Evolutionary conservation across 768 basidiomycete genomes (phyloP), one percentile per base, ranked within the genome.

Genomic region (Tricholoma sp.): DNA sequence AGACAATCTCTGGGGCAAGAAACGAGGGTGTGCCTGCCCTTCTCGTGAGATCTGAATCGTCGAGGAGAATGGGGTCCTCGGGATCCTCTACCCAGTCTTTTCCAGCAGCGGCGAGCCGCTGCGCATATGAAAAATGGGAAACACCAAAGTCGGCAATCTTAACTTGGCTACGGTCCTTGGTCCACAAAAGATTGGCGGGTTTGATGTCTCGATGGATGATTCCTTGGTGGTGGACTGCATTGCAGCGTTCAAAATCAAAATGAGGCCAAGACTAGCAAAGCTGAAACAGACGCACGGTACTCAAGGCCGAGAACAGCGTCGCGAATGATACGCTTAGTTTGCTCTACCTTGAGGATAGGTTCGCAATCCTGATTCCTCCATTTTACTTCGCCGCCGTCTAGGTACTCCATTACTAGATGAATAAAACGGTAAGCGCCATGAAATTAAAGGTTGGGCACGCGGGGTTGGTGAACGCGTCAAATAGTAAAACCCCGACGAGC

Each of bases 161-260:
- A 73, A 98, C 95, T 57, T 83, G 83, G 58, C 83, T 83, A 54
- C 91, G 86, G 74, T 96, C 90, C 24, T 81, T 79, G 2, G 89
- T 89, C 86, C 91, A 94, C 27, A 99, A 81, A 21, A 99, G 84
- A 72, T 99, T 99, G 47, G 94, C 92, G 24, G 97, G 97, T 69
- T 99, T 99, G 76, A 99, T 98, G 74, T 99, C 97, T 57, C 97
- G 91, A 73, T 99, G 97, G 51, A 99, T 98, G 71, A 99, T 98
- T 21, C 96, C 97, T 67, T 98, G 94, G 66, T 89, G 84, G 69
- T 99, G 97, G 1, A 99, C 96, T 98, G 66, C n/a, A 56, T 53
- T 54, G 31, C 55, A 14, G 52, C 59, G 64, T n/a, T n/a, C n/a
- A n/a, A n/a, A n/a, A n/a, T 43, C 54, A 57, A 41, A 57, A 35